Base-by-base conservation (phyloP, 768 basidiomycete genomes). In the Hygrophoropsis aurantiaca region DNA sequence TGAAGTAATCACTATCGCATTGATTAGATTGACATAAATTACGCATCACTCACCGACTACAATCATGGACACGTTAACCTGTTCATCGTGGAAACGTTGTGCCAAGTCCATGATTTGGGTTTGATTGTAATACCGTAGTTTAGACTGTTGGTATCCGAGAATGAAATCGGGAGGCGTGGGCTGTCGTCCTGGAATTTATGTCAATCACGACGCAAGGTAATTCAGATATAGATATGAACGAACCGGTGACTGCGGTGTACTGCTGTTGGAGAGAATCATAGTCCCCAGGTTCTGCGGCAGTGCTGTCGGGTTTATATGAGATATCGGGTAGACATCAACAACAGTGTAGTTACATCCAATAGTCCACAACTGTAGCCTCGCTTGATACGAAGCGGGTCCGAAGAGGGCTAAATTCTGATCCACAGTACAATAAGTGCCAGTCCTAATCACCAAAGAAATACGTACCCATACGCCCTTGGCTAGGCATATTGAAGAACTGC, bases 71-170 rank as follows among this genome's bases (percentile, higher is more conserved):
- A 71, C 67, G 30, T 62, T 64, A 3, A 69, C 66, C 21, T 67
- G 53, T 42, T 69, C 62, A 38, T 68, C 68, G 37, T 68, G 66
- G 54, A 70, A 70, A 11, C 60, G 41, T 40, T 68, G 64, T n/a
- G 68, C 68, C 4, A 71, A 21, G 42, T 64, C 61, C n/a, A 61
- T 40, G 20, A 69, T 54, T 45, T 69, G 66, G 0, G 65, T 60
- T 47, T 69, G 63, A 44, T 69, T 68, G 53, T 53, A 67, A 47
- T 70, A 70, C 26, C 68, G 56, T n/a, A 71, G 55, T 53, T 67
- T 67, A 13, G 66, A 67, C 53, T 69, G 69, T 52, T 68, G 68
- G 42, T 66, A 69, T 30, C 69, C 68, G 13, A 68, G 50, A 21
- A 59, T 59, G 40, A 66, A 71, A 34, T 69, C 65, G 7, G 68